These are phyloP conservation scores for Pythium rhizo-oryzae DNA, from an alignment of 352 stramenopile species.

Conservation along the genomic window DNA sequence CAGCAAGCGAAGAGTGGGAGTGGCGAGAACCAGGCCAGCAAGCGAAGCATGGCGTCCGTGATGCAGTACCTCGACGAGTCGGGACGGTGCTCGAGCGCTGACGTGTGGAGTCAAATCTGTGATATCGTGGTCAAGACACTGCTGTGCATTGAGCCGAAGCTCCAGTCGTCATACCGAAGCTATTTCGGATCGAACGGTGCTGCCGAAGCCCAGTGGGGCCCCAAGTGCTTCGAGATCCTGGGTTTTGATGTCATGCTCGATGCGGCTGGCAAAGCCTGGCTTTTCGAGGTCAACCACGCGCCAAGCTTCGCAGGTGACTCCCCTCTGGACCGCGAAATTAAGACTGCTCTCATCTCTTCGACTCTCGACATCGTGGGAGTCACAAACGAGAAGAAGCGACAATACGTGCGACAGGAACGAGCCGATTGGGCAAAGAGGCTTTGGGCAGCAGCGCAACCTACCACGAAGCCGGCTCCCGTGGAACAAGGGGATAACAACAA, in stretches of 20 bases:
- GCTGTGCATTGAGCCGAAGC: conserved; percentile 40
- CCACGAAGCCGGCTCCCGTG: neutral
- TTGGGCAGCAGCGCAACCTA: conserved; percentile 26
- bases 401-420: conserved; percentile 33
- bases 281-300: conserved; percentile 54
- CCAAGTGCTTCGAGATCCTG: conserved; percentile 51
- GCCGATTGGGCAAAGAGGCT: conserved; percentile 40
- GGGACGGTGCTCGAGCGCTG: conserved; percentile 24
- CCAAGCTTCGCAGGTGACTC: conserved; percentile 50
- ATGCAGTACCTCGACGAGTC: conserved; percentile 36
- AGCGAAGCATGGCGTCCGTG: conserved; percentile 40
- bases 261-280: conserved; percentile 38
- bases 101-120: conserved; percentile 42
- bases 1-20: conserved; percentile 23
- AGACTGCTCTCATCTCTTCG: conserved; percentile 38
- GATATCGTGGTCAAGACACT: conserved; percentile 54
- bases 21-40: conserved; percentile 37
- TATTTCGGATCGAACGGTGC: conserved; percentile 38
- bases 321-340: conserved; percentile 40
- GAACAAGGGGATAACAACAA: neutral
- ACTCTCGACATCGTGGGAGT: conserved; percentile 42
- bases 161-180: conserved; percentile 43
- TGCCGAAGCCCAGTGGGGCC: conserved; percentile 33
- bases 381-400: conserved; percentile 42
- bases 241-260: conserved; percentile 56